These are phyloP conservation scores for Oryza glaberrima DNA, from an alignment of 176 grass and related monocot genomes.

Conservation along the genomic window DNA sequence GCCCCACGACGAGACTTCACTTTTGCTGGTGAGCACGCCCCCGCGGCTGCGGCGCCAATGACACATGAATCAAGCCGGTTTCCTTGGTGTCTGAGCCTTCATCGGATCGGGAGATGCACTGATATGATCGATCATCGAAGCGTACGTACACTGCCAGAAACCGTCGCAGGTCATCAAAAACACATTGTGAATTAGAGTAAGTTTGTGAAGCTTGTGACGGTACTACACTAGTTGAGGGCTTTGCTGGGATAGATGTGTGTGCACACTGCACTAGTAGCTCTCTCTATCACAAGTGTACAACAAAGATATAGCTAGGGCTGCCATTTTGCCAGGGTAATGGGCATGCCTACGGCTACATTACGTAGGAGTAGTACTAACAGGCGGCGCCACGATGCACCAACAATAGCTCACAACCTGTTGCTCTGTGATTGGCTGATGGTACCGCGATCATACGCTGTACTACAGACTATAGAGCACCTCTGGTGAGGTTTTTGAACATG, in stretches of 20 bases:
- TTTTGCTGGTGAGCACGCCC: background rate
- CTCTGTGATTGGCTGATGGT: background rate
- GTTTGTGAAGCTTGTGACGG: background rate
- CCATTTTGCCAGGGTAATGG: background rate
- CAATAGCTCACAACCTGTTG: background rate
- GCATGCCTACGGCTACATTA: background rate
- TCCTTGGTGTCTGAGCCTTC: background rate
- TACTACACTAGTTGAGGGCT: background rate
- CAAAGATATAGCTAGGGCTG: background rate
- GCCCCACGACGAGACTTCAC: background rate
- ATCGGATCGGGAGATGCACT: background rate
- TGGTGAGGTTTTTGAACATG: too few species aligned
- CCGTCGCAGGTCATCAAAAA: too few species aligned
- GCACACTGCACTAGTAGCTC: background rate
- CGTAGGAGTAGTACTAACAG: background rate
- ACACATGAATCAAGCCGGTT: background rate
- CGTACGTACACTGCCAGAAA: background rate
- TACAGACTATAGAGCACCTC: too few species aligned
- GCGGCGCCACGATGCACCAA: background rate
- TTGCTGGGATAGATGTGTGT: background rate
- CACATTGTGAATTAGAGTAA: too few species aligned
- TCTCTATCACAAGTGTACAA: too few species aligned
- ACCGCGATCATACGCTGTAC: background rate
- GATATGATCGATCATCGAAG: background rate
- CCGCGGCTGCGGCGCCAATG: too few species aligned